phyloP scores from a whole-genome alignment of 306 rosid genomes.

The Ammopiptanthus mongolicus region DNA sequence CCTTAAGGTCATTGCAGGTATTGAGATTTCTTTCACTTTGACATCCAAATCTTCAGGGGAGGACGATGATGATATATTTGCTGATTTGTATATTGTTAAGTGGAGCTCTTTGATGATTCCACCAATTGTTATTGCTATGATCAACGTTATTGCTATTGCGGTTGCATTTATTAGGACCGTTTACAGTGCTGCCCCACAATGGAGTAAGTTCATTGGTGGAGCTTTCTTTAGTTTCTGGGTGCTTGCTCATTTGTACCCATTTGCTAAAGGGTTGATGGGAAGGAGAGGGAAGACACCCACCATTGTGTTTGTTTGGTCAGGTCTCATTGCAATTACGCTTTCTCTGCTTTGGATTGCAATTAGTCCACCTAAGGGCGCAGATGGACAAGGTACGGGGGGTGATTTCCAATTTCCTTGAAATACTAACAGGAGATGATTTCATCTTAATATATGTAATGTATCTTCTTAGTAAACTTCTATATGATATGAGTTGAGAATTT shows the following conservation, averaged over 20 bases:
- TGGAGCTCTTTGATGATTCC: constrained; percentile 50
- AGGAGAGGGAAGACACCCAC: constrained; percentile 52
- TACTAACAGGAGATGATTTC: background rate
- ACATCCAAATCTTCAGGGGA: constrained; percentile 37
- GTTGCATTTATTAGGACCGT: constrained; percentile 38
- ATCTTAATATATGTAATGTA: no score
- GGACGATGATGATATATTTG: constrained; percentile 30
- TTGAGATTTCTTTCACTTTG: constrained; percentile 48
- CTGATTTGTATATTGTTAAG: constrained; percentile 47
- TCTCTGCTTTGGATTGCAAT: constrained; percentile 43
- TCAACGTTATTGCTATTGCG: constrained; percentile 33
- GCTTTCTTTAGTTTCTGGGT: constrained; percentile 56
- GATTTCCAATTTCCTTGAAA: constrained; percentile 45
- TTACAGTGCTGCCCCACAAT: constrained; percentile 29
- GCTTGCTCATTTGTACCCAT: constrained; percentile 51
- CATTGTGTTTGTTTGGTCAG: constrained; percentile 52
- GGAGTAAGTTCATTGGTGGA: constrained; percentile 52
- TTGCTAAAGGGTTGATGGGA: constrained; percentile 57
- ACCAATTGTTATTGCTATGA: constrained; percentile 43
- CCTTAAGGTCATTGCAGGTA: constrained; percentile 45
- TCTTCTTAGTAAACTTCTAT: no score
- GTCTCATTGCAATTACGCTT: constrained; percentile 48
- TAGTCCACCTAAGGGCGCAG: constrained; percentile 27
- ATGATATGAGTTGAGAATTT: no score
- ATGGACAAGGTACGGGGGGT: background rate